Evolutionary conservation across 2,329 filamentous ascomycete species (phyloP).

Genomic region (Beauveria brongniartii): DNA sequence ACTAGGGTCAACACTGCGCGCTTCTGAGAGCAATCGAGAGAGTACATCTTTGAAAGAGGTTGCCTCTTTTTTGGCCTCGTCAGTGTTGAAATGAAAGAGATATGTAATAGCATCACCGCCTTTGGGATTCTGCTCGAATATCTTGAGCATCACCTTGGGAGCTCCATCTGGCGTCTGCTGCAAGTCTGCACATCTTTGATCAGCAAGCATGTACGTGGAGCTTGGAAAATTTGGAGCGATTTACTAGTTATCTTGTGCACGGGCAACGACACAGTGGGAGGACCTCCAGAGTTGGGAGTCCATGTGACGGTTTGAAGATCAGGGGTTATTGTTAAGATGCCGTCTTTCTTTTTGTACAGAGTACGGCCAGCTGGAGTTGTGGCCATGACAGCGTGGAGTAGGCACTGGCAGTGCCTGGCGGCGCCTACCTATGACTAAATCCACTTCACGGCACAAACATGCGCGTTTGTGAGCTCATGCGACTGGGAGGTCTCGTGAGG

Average conservation of each 20-base stretch:
- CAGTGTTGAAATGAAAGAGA: constrained; percentile 83
- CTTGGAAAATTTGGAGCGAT: constrained; percentile 20
- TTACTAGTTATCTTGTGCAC: constrained; percentile 76
- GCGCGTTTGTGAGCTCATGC: constrained; percentile 2
- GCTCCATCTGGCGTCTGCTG: constrained; percentile 88
- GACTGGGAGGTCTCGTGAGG: not conserved
- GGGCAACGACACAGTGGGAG: constrained; percentile 59
- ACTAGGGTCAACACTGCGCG: constrained; percentile 48
- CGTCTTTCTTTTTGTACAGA: constrained; percentile 94
- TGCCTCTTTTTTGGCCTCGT: constrained; percentile 72
- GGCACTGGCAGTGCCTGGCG: not conserved
- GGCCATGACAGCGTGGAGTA: constrained; percentile 36
- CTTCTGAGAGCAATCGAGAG: constrained; percentile 64
- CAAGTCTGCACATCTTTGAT: constrained; percentile 53
- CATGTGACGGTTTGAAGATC: constrained; percentile 72
- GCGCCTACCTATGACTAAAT: not conserved
- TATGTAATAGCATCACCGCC: constrained; percentile 58
- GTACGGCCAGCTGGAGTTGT: constrained; percentile 56
- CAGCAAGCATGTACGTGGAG: not conserved
- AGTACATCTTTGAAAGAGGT: constrained; percentile 77
- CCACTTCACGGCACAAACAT: not conserved
- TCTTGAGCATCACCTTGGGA: constrained; percentile 87
- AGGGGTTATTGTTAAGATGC: constrained; percentile 64
- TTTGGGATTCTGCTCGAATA: constrained; percentile 64
- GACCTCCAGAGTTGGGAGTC: constrained; percentile 61